Percentiles rank a stretch among this genome's conserved stretches.
Conservation (phyloP, 257 asterid genomes). For the Datura wrightii region DNA sequence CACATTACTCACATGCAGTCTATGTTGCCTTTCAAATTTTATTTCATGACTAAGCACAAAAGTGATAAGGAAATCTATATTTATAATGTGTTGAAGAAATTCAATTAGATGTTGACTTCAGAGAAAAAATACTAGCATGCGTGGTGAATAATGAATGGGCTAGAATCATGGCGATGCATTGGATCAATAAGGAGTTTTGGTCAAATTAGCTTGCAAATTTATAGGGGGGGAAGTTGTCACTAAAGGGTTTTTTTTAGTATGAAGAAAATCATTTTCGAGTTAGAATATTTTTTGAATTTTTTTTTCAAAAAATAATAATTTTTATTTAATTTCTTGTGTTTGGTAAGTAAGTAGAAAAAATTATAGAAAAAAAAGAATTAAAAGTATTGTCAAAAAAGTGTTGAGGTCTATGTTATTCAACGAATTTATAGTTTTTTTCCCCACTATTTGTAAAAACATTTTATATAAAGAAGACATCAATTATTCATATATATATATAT, state of each 20-base stretch:
- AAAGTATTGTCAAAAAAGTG: too few relatives aligned
- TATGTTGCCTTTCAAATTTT: neutral
- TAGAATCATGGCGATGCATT: conserved; percentile 4
- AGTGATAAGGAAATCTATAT: neutral
- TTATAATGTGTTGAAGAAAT: neutral
- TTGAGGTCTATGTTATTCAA: too few relatives aligned
- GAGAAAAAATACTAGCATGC: neutral
- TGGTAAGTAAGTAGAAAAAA: too few relatives aligned
- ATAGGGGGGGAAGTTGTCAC: neutral
- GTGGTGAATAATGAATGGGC: neutral
- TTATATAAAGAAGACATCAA: too few relatives aligned
- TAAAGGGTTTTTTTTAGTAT: neutral
- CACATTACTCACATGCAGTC: neutral
- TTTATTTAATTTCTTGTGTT: too few relatives aligned
- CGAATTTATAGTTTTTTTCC: too few relatives aligned
- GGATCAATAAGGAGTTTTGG: neutral
- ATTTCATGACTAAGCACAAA: neutral
- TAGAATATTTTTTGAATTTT: neutral
- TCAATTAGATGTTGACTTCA: neutral
- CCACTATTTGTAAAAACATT: too few relatives aligned
- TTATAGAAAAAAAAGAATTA: too few relatives aligned
- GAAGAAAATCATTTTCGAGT: neutral
- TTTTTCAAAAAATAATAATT: too few relatives aligned
- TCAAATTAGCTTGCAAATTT: neutral
- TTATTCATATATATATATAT: too few relatives aligned